These are phyloP conservation scores for Nicotiana benthamiana DNA, from an alignment of 257 asterid species.

Conservation along the genomic window DNA sequence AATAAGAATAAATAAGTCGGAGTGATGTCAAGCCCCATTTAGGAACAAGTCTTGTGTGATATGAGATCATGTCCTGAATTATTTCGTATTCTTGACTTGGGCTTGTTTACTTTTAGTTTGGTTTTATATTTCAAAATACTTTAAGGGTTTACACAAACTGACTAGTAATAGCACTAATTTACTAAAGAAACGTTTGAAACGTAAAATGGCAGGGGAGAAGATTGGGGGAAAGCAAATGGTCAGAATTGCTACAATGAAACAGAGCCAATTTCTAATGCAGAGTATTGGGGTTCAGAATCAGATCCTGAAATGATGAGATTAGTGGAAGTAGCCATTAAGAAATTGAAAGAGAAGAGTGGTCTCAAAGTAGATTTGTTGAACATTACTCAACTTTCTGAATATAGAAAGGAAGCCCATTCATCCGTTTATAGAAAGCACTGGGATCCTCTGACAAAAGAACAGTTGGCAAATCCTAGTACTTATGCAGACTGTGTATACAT, in stretches of 20 bases:
- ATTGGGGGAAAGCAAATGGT: constrained; percentile 26
- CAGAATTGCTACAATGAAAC: constrained; percentile 39
- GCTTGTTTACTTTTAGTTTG: not conserved
- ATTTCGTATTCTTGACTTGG: not conserved
- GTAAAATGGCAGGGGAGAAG: constrained; percentile 26
- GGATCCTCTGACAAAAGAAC: constrained; percentile 24
- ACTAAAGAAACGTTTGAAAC: too few relatives aligned
- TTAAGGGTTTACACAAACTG: not conserved
- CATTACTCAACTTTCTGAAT: constrained; percentile 53
- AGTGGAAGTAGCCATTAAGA: constrained; percentile 27
- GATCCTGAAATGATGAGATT: constrained; percentile 33
- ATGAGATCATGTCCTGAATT: not conserved
- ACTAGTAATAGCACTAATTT: not conserved
- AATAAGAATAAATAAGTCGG: not conserved
- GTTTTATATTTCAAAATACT: not conserved
- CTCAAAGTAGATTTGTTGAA: constrained; percentile 40
- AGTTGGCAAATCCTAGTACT: constrained; percentile 26
- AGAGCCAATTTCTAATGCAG: constrained; percentile 25
- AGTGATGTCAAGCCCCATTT: not conserved
- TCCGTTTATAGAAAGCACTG: constrained; percentile 30
- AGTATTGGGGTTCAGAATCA: constrained; percentile 32
- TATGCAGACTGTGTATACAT: constrained; percentile 62
- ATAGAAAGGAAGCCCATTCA: constrained; percentile 61
- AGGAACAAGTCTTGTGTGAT: not conserved
- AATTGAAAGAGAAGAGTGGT: constrained; percentile 28